Percentiles rank a stretch among this genome's conserved stretches.
Conservation (phyloP, 192 early-diverging fungal species). For the Cetraspora pellucida region DNA sequence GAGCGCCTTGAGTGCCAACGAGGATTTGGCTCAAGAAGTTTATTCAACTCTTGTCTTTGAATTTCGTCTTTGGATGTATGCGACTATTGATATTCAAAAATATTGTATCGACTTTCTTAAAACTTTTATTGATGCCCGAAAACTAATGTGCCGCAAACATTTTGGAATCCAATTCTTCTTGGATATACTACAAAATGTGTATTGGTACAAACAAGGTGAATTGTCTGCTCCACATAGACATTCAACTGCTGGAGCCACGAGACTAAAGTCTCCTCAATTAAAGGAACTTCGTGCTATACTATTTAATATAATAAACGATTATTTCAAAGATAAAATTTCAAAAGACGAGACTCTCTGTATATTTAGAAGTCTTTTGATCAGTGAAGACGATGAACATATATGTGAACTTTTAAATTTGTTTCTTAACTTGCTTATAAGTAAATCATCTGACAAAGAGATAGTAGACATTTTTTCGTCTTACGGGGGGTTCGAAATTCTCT, state of each 20-base stretch:
- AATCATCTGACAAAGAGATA: slow-evolving; percentile 24
- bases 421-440: not conserved
- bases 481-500: slow-evolving; percentile 28
- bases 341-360: slow-evolving; percentile 25
- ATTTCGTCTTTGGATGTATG: slow-evolving; percentile 35
- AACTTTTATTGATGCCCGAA: slow-evolving; percentile 26
- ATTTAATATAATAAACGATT: slow-evolving; percentile 21
- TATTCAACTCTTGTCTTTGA: slow-evolving; percentile 25
- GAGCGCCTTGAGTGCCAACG: not conserved
- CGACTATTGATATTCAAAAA: slow-evolving; percentile 30
- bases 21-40: slow-evolving; percentile 11
- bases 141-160: slow-evolving; percentile 27
- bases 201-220: slow-evolving; percentile 33
- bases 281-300: slow-evolving; percentile 27
- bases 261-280: slow-evolving; percentile 29
- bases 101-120: slow-evolving; percentile 34
- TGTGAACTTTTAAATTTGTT: slow-evolving; percentile 18
- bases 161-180: slow-evolving; percentile 34
- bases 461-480: slow-evolving; percentile 26
- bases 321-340: slow-evolving; percentile 23
- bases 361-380: slow-evolving; percentile 23
- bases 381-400: slow-evolving; percentile 27
- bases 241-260: slow-evolving; percentile 4
- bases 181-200: slow-evolving; percentile 19
- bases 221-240: slow-evolving; percentile 24